These are phyloP conservation scores for Rhodotorula sp. DNA, from an alignment of 1,284 basidiomycete genomes.

Conservation along the genomic window DNA sequence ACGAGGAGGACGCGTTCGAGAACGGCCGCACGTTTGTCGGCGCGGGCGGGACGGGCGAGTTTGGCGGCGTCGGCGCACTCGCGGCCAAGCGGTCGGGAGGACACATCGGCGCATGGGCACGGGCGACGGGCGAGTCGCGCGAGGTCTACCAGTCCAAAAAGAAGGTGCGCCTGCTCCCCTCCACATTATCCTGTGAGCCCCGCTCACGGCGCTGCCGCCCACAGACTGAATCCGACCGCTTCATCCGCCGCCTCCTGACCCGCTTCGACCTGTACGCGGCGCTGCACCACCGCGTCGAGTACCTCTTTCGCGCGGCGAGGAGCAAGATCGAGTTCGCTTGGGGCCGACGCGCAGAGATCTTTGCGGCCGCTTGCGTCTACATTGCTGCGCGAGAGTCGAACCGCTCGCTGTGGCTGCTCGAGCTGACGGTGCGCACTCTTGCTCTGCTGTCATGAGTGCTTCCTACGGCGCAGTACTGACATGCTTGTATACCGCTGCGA, in stretches of 20 bases:
- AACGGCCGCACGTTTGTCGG: conserved; percentile 18
- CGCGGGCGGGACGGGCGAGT: not conserved
- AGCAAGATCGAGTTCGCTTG: conserved; percentile 22
- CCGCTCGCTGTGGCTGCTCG: conserved; percentile 13
- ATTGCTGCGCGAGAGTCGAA: conserved; percentile 17
- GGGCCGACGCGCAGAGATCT: conserved; percentile 23
- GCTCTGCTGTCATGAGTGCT: not conserved
- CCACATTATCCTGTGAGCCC: not conserved
- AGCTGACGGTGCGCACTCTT: conserved; percentile 24
- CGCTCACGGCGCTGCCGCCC: not conserved
- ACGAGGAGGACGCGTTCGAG: conserved; percentile 30
- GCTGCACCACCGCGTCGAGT: not conserved
- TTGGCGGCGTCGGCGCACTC: conserved; percentile 1
- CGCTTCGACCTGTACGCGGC: conserved; percentile 15
- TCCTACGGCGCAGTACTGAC: no score
- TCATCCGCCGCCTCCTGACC: conserved; percentile 15
- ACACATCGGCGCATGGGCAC: conserved; percentile 1
- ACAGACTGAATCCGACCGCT: conserved; percentile 15
- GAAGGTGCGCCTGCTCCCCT: conserved; percentile 9
- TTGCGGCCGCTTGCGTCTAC: conserved; percentile 35
- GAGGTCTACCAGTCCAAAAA: conserved; percentile 22
- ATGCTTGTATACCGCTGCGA: no score
- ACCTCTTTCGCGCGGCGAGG: conserved; percentile 20
- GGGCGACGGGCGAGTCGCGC: conserved; percentile 8
- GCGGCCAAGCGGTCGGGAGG: conserved; percentile 12